phyloP scores from a whole-genome alignment of 257 asterid genomes.

The Fraxinus cuspidata region DNA sequence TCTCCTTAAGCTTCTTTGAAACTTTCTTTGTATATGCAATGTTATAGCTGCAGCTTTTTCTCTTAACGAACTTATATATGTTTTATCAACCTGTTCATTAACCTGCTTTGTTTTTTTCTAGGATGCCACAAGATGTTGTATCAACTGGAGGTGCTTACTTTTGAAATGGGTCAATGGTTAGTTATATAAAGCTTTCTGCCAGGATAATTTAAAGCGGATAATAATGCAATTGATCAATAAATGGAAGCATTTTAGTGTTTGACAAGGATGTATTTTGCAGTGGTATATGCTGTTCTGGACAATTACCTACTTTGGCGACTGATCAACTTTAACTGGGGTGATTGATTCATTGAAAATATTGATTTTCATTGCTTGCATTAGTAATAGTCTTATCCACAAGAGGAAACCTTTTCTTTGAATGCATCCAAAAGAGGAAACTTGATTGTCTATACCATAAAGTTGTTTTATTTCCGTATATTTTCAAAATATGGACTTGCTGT shows the following conservation, averaged over 20 bases:
- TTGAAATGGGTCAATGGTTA: constrained; percentile 55
- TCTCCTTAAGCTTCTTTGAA: not conserved
- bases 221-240: not conserved
- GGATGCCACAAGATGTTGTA: constrained; percentile 58
- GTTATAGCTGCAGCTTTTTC: not conserved
- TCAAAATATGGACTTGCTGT: not conserved
- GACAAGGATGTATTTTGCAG: not conserved
- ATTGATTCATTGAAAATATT: not conserved
- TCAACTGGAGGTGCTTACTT: constrained; percentile 50
- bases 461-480: constrained; percentile 4
- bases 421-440: not conserved
- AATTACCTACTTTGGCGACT: not conserved
- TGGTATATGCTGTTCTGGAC: not conserved
- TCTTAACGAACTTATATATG: not conserved
- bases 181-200: constrained; percentile 14
- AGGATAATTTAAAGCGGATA: not conserved
- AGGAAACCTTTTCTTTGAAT: not conserved
- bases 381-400: not conserved
- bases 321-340: not conserved
- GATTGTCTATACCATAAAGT: not conserved
- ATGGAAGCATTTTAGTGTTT: not conserved
- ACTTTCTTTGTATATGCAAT: not conserved
- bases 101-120: constrained; percentile 19
- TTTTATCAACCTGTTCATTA: not conserved
- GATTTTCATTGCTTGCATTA: not conserved